Base-by-base conservation (phyloP, 192 early-diverging fungal genomes). In the Backusella mclennaniae region DNA sequence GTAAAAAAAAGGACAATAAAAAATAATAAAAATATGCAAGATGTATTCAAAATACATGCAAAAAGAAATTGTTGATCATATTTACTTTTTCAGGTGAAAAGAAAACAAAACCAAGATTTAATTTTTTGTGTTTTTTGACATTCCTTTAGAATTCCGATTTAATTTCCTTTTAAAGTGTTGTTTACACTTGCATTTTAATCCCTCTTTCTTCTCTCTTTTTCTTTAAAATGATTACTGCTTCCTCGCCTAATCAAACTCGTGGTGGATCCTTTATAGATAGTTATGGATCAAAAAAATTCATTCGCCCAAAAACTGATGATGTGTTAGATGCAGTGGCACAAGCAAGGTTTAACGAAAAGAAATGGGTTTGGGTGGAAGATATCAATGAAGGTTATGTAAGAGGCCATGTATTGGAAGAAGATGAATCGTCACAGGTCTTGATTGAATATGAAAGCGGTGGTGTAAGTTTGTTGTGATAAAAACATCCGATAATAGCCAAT, bases 281-380 rank as follows among this genome's bases (percentile, higher is more conserved):
- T 44, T 73, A 82, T 69, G 80, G 80, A 33, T 78, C 80, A 17
- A 77, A 74, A 52, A 77, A 78, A 11, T 82, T 74, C 38, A 41
- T 82, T 19, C 67, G 73, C 4, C 71, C 75, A 35, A 70, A 74
- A 42, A 42, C 82, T 29, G 83, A 85, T 26, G 82, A 77, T 11
- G 83, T 84, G 5, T 68, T 83, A 35, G 91, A 94, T 77, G 87
- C 91, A 8, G 84, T 94, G 8, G 89, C 87, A 11, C 89, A 90
- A 73, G 91, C 93, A 41, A 90, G 94, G 72, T 98, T 96, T 77
- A 93, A 92, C 63, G 96, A 99, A 83, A 97, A 97, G 84, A 96
- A 93, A 56, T 99, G 96, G 95, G 94, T 98, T 46, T 99, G 97
- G 98, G 92, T 99, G 49, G 90, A 93, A 66, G 93, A 99, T 86